Evolutionary conservation across 495 filamentous ascomycete genomes (phyloP), one percentile per base, ranked within the genome.

Genomic region (Hypoxylon trugodes): DNA sequence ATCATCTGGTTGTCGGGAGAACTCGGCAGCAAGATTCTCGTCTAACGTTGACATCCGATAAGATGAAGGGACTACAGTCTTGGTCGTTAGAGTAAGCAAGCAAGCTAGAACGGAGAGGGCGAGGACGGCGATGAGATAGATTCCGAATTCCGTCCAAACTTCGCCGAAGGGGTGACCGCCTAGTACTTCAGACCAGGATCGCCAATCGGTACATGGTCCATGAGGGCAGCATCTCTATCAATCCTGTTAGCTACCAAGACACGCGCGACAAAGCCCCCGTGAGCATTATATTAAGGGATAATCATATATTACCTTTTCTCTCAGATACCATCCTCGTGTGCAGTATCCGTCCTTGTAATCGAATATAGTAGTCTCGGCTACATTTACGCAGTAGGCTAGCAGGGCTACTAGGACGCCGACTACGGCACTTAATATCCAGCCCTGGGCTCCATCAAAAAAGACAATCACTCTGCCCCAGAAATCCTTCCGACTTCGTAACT

Each of bases 281-380:
- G 0, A 22, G 3, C 12, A 45, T 5, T 15, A 18, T 8, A 25
- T 15, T 8, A 18, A 37, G 26, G 32, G 19, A 13, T 21, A 7
- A 35, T 33, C 15, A 19, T 7, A 13, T 43, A 61, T 64, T 70
- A 79, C 79, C 79, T 88, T 89, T 58, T 88, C 89, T 73, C 84
- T 90, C 5, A 85, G 72, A 59, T 89, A 89, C 87, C 89, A 96
- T 2, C 77, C 77, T 40, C 78, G 81, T 22, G 79, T 83, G 73
- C 95, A 98, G 69, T 93, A 92, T 6, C 95, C 95, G 61, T 91
- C 84, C 72, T 98, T 98, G 71, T 88, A 85, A 74, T 97, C 94
- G 68, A 96, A 98, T 0, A 96, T 78, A 6, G 84, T 83, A 6
- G 86, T 84, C 76, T 98, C 95, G 4, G 89, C 87, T 3, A 97